phyloP scores from a whole-genome alignment of 2,329 filamentous ascomycete species.

The Calonectria leucothoes region DNA sequence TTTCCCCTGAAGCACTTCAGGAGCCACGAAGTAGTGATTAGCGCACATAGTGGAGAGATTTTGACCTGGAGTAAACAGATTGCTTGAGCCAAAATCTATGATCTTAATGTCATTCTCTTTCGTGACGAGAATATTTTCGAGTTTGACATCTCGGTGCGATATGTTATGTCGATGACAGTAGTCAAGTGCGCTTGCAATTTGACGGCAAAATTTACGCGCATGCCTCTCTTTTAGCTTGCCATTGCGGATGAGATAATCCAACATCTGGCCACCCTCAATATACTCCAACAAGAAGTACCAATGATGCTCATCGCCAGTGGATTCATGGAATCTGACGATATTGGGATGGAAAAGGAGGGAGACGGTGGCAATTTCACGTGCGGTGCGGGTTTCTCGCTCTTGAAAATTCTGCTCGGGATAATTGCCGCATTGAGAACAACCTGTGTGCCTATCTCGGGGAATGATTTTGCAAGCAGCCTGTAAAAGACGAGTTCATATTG shows the following conservation, averaged over 20 bases:
- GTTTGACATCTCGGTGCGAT: slow-evolving; percentile 96
- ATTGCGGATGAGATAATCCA: slow-evolving; percentile 99
- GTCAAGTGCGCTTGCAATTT: slow-evolving; percentile 95
- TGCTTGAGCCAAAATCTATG: slow-evolving; percentile 97
- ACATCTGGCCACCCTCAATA: slow-evolving; percentile 99
- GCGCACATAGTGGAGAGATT: slow-evolving; percentile 97
- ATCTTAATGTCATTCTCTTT: slow-evolving; percentile 99
- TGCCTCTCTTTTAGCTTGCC: slow-evolving; percentile 98
- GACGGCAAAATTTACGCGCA: slow-evolving; percentile 94
- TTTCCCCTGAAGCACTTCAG: slow-evolving; percentile 90
- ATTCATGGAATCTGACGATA: slow-evolving; percentile 94
- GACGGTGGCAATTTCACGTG: slow-evolving; percentile 94
- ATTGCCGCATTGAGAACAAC: slow-evolving; percentile 35
- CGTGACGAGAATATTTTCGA: slow-evolving; percentile 98
- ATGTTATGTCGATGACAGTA: slow-evolving; percentile 99
- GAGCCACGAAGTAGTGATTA: slow-evolving; percentile 96
- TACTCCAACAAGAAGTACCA: slow-evolving; percentile 99
- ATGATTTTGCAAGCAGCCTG: slow-evolving; percentile 96
- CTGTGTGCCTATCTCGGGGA: slow-evolving; percentile 86
- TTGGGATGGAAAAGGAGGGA: slow-evolving; percentile 94
- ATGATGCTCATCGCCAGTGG: slow-evolving; percentile 94
- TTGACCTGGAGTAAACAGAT: slow-evolving; percentile 86
- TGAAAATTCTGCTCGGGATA: slow-evolving; percentile 92
- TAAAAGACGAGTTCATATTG: background rate
- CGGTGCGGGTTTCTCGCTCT: slow-evolving; percentile 96